Evolutionary conservation across 2,329 filamentous ascomycete genomes (phyloP).

Genomic region (Claviceps purpurea): DNA sequence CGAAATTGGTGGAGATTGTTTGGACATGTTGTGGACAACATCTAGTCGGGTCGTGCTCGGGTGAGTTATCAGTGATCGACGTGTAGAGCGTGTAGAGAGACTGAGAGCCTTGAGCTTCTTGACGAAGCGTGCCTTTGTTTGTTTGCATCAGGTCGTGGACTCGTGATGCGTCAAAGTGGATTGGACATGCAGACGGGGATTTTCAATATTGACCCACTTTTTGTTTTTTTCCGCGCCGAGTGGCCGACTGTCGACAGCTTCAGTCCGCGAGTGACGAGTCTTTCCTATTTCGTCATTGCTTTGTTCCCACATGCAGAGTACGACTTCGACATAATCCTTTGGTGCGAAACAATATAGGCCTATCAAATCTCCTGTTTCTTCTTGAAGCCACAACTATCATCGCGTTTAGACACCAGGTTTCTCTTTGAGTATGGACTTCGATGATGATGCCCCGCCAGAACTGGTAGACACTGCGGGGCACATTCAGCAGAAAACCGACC

Average conservation of each 20-base stretch:
- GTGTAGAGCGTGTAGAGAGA: neutral
- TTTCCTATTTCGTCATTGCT: neutral
- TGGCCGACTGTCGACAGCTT: neutral
- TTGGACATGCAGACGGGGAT: neutral
- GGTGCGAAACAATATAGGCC: neutral
- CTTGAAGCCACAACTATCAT: neutral
- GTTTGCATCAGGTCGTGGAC: too few relatives aligned
- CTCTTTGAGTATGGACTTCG: conserved; percentile 38
- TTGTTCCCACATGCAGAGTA: too few relatives aligned
- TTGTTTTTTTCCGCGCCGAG: neutral
- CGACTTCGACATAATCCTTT: too few relatives aligned
- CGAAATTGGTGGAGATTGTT: neutral
- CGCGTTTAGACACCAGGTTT: neutral
- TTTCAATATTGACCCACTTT: neutral
- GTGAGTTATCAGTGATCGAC: too few relatives aligned
- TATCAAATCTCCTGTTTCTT: neutral
- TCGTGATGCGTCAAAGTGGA: neutral
- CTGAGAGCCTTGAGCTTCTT: too few relatives aligned
- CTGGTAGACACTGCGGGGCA: conserved; percentile 35
- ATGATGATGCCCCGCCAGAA: conserved; percentile 55
- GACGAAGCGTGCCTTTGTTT: too few relatives aligned
- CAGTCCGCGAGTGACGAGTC: neutral
- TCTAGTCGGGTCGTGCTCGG: neutral
- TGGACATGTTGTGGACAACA: neutral
- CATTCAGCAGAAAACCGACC: conserved; percentile 25